Base-by-base conservation (phyloP, 257 asterid species). In the Marsdenia floribunda region DNA sequence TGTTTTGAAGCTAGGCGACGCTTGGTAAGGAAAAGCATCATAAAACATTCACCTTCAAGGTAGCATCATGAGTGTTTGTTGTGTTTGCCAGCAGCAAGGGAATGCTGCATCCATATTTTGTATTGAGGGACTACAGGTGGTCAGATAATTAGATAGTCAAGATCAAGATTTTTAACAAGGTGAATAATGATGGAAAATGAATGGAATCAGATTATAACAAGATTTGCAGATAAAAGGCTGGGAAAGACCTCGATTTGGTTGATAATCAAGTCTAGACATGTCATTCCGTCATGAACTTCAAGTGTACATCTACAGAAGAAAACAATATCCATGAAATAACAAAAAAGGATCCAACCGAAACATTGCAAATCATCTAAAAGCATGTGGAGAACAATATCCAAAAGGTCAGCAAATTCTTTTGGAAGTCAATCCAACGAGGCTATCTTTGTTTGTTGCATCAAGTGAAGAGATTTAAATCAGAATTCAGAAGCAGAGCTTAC, bases 31-130 rank as follows among this genome's bases (percentile, higher is more conserved):
- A 71, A 38, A 70, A 74, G 33, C 6, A 64, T 49, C 71, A 29
- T 26, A 53, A 24, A 53, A 47, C 38, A 76, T 65, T 80, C 87
- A 91, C 98, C 97, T 93, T 86, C 83, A 81, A 76, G 78, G 88
- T 79, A 76, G 75, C 78, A 68, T 77, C 90, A 78, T 91, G 95
- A 38, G 87, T 83, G 77, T 77, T 81, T 59, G 35, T 67, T 65
- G 90, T 81, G 84, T 86, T 90, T 80, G 89, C 87, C 83, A 90
- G 78, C 73, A 90, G 83, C 81, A 93, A 78, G 63, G 97, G 98
- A 82, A 93, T 89, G 71, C 81, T 80, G 85, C 97, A 91, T 74
- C 97, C 97, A 59, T 82, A 91, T 75, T 85, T 93, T 60, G 84
- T 82, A 82, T 93, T 93, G 72, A 90, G 89, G 54, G 84, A 84